Percentiles rank a stretch among this genome's conserved stretches.
phyloP scores from a whole-genome alignment of 2,329 filamentous ascomycete species.

The Fonsecaea erecta region DNA sequence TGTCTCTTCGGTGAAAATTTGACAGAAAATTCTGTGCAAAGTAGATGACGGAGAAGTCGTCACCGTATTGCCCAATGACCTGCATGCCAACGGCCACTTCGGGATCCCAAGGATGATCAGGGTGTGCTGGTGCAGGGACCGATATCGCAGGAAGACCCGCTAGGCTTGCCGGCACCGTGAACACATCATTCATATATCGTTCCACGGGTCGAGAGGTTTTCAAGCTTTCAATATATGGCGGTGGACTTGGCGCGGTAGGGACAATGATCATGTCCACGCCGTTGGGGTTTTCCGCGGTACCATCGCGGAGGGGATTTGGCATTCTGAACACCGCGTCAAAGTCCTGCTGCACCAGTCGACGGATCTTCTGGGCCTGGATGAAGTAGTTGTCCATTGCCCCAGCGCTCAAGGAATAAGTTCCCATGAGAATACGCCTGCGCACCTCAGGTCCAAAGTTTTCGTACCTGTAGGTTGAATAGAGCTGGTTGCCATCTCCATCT shows the following conservation, averaged over 20 bases:
- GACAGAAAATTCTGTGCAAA: slow-evolving; percentile 29
- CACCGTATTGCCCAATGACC: slow-evolving; percentile 54
- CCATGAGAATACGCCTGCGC: slow-evolving; percentile 81
- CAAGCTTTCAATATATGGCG: slow-evolving; percentile 68
- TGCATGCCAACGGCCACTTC: slow-evolving; percentile 49
- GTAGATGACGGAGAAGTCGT: slow-evolving; percentile 42
- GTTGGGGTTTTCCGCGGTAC: slow-evolving; percentile 47
- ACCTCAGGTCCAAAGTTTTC: slow-evolving; percentile 82
- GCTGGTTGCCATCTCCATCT: slow-evolving; percentile 63
- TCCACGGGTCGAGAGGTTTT: slow-evolving; percentile 60
- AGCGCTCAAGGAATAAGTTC: slow-evolving; percentile 87
- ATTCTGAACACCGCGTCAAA: slow-evolving; percentile 79
- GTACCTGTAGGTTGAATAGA: slow-evolving; percentile 78
- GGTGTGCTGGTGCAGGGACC: slow-evolving; percentile 63
- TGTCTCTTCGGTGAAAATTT: slow-evolving; percentile 18
- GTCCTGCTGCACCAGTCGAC: slow-evolving; percentile 80
- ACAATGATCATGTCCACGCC: slow-evolving; percentile 85
- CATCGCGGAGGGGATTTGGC: slow-evolving; percentile 65
- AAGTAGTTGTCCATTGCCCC: slow-evolving; percentile 96
- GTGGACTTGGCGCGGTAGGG: slow-evolving; percentile 79
- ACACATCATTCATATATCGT: slow-evolving; percentile 89
- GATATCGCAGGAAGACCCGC: slow-evolving; percentile 89
- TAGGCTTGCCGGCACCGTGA: slow-evolving; percentile 92
- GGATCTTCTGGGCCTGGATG: slow-evolving; percentile 85
- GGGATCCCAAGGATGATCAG: slow-evolving; percentile 29